Evolutionary conservation across 768 basidiomycete genomes (phyloP), one percentile per base, ranked within the genome.

Genomic region (Russula vinacea): DNA sequence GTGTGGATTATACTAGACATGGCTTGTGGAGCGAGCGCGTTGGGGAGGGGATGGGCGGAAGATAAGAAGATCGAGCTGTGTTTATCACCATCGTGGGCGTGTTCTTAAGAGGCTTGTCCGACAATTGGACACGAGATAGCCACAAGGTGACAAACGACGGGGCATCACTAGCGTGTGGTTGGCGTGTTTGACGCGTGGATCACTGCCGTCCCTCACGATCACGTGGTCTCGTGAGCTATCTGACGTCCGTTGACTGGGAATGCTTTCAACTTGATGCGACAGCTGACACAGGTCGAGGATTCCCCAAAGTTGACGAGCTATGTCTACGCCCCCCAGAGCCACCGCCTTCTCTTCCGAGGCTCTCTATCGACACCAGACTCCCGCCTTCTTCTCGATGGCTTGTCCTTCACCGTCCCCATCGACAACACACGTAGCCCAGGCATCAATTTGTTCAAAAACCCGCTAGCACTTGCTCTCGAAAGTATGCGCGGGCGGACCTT

Each of bases 401-500:
- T 92, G 22, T 87, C 87, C 2, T 91, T 92, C 70, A 79, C 81
- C 3, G 79, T 83, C 1, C 78, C 78, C 0, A 71, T 85, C 5
- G 79, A 80, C 42, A 53, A 56, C 59, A 63, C 56, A 9, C 53
- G 47, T 22, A 69, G 62, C 51, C 29, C 68, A 51, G 17, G 67
- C 22, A 56, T 67, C 1, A 62, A 69, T 19, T 75, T 92, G 16
- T 78, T 91, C 24, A 77, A 87, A 65, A 89, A 87, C 67, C 84
- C 86, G 0, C 77, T 91, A 14, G 86, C 90, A 4, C 74, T 91
- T 24, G 85, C 88, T 0, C 72, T 92, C 56, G 90, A 91, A 74
- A 89, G 84, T 73, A 90, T 92, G 88, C 88, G 89, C 44, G 87
- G 88, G 19, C 75, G 88, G 22, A 81, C 81, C 29, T 74, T 92